Percentiles rank a stretch among this genome's conserved stretches.
phyloP scores from a whole-genome alignment of 2,329 filamentous ascomycete species.

The Alternaria infectoria region DNA sequence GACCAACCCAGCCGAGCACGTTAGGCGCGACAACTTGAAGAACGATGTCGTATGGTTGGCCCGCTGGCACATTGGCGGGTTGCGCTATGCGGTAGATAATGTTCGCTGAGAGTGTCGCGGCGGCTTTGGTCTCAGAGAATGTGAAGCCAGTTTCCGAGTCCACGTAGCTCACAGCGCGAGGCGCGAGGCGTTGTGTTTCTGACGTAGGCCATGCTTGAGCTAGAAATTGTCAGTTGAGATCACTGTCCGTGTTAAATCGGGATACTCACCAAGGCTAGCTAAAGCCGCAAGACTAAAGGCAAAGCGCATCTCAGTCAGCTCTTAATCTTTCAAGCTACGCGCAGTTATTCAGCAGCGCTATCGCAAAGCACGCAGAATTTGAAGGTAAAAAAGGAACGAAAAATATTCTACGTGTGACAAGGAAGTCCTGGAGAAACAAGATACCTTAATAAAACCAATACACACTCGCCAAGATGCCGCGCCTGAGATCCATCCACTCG shows the following conservation, averaged over 20 bases:
- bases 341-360: not conserved
- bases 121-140: slow-evolving; percentile 41
- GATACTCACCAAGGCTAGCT: slow-evolving; percentile 24
- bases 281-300: slow-evolving; percentile 24
- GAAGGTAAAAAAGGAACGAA: not conserved
- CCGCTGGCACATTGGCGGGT: slow-evolving; percentile 25
- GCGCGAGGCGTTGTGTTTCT: not conserved
- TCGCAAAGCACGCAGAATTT: not conserved
- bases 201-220: slow-evolving; percentile 24
- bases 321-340: not conserved
- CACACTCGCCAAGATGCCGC: slow-evolving; percentile 34
- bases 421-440: slow-evolving; percentile 19
- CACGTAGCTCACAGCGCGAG: slow-evolving; percentile 22
- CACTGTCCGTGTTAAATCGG: not conserved
- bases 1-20: slow-evolving; percentile 37
- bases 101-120: slow-evolving; percentile 31
- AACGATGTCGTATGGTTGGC: slow-evolving; percentile 33
- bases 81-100: slow-evolving; percentile 40
- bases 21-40: slow-evolving; percentile 37
- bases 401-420: slow-evolving; percentile 10
- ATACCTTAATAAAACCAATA: slow-evolving; percentile 30
- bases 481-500: slow-evolving; percentile 25
- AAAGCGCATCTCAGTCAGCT: slow-evolving; percentile 28
- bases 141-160: slow-evolving; percentile 44
- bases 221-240: slow-evolving; percentile 1